Base-by-base conservation (phyloP, 192 early-diverging fungal species). In the Dissophora globulifera region DNA sequence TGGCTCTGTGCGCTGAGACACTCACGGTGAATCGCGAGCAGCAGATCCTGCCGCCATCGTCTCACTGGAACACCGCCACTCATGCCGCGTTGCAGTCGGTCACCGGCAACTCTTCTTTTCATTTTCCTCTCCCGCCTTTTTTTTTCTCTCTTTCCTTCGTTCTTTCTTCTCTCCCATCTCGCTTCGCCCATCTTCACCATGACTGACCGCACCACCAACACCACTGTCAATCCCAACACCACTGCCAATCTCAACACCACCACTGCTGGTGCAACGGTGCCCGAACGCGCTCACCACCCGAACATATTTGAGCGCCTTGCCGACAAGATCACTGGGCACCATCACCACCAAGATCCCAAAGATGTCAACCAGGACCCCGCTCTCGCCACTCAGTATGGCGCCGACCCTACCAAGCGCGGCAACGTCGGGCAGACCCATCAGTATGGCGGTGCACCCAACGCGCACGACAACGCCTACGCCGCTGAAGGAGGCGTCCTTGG, bases 401-500 rank as follows among this genome's bases (percentile, higher is more conserved):
- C n/a, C n/a, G n/a, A n/a, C n/a, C n/a, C n/a, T n/a, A n/a, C n/a
- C n/a, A n/a, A n/a, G n/a, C n/a, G n/a, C n/a, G n/a, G n/a, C n/a
- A n/a, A n/a, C n/a, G n/a, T n/a, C n/a, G n/a, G n/a, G n/a, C n/a
- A n/a, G n/a, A n/a, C n/a, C n/a, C n/a, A 55, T 27, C 35, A 48
- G 22, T 61, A 69, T 19, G 58, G 58, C 19, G 22, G 58, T 12
- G 27, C 30, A 10, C 50, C 45, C 4, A 69, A 32, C 33, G 13
- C 8, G 1, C 68, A 70, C 30, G 68, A 70, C 52, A 70, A 61
- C 31, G 52, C 68, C 1, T 62, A 55, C 27, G 52, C 32, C 31
- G 50, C 43, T 11, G 68, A 62, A 25, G 58, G 51, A 12, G 20
- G 5, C 17, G 12, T 62, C 5, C 32, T 41, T 9, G 68, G 68